A percentile compares a stretch with the other conserved stretches of the same genome.
Evolutionary conservation across 176 grass and related monocot species (phyloP).

Genomic region (Juncus inflexus): DNA sequence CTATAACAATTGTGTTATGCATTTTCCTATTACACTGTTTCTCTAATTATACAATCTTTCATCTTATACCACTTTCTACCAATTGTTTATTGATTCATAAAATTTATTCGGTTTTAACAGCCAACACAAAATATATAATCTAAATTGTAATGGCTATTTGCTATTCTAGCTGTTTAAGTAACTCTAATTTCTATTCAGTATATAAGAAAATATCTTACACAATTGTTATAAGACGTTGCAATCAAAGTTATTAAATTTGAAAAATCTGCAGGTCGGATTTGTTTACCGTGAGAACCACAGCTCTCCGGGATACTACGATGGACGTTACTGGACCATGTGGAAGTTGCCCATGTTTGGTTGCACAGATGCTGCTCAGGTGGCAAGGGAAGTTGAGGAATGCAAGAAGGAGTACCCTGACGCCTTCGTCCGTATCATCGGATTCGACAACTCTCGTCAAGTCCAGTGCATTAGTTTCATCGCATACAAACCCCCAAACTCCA

Average conservation of each 20-base stretch:
- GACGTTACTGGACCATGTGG: conserved; percentile 94
- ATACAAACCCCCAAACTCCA: conserved; percentile 35
- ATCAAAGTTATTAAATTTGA: neutral
- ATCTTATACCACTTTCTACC: neutral
- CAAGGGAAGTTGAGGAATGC: conserved; percentile 43
- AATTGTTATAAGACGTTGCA: neutral
- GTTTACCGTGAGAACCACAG: conserved; percentile 43
- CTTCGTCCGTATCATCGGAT: conserved; percentile 56
- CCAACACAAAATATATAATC: neutral
- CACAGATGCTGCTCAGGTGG: conserved; percentile 54
- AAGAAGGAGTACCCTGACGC: conserved; percentile 39
- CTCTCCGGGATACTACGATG: conserved; percentile 68
- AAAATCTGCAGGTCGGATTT: conserved; percentile 31
- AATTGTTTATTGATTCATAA: neutral
- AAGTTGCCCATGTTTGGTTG: conserved; percentile 93
- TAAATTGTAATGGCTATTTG: neutral
- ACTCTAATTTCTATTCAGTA: neutral
- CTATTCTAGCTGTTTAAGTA: neutral
- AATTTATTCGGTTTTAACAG: neutral
- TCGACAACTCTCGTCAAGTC: conserved; percentile 67
- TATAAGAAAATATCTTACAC: neutral
- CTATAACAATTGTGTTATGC: too few relatives aligned
- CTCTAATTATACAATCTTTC: too few relatives aligned
- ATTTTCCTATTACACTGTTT: too few relatives aligned
- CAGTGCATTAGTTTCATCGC: conserved; percentile 73